Evolutionary conservation across 129 eudicot species (phyloP), one percentile per base, ranked within the genome.

Genomic region (Deinandra increscens): DNA sequence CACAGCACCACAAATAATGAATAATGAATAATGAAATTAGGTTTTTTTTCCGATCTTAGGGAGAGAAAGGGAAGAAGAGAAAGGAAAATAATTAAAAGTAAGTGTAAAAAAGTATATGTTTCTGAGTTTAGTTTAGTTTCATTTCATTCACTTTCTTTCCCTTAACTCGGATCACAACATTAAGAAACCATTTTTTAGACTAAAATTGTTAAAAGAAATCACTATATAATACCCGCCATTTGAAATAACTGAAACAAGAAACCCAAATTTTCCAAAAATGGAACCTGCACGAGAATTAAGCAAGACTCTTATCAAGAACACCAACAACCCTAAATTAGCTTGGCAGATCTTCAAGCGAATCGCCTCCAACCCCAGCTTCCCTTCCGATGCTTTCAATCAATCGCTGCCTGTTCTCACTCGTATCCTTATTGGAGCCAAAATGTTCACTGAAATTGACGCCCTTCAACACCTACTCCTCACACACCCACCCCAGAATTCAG

Each of bases 291-390:
- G 64, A 70, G 76, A 79, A 49, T 70, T 85, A 31, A 76, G 55
- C n/a, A 84, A 54, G 72, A 70, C 94, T 66, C 81, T 91, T 10
- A 13, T 76, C 53, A 71, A 79, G 14, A 88, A 92, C 88, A 70
- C 86, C 26, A 59, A 65, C 45, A 88, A 88, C 64, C 98, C 98
- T 2, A 63, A 46, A 68, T 71, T 93, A 31, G 97, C 92, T 66
- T 93, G 91, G 90, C 95, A 81, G 20, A 72, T 87, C 73, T 89
- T 86, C 87, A 85, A 82, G 39, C 86, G 92, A 43, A 69, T 82
- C n/a, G 65, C 81, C 69, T 79, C 82, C 65, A 75, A 58, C 49
- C 76, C 80, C 75, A 38, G 33, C 62, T 31, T 58, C 45, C 63
- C 49, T 9, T 38, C 56, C 26, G 23, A 75, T 64, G 41, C 31